Evolutionary conservation across 805 yeast genomes (phyloP).

Genomic region (Wickerhamomyces mucosus): DNA sequence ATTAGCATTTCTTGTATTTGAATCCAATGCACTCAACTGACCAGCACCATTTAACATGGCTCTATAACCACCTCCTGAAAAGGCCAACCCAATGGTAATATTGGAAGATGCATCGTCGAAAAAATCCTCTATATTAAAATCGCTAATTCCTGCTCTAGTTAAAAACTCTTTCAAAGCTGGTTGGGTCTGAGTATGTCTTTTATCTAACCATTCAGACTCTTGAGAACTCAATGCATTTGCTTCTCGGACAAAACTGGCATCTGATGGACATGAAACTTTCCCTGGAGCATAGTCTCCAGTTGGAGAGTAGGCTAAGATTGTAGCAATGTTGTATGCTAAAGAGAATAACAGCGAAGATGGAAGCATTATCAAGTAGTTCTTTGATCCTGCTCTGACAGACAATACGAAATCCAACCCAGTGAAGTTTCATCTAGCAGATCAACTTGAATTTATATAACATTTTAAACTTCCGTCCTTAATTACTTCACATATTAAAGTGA

Average conservation of each 20-base stretch:
- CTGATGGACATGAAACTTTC: conserved; percentile 45
- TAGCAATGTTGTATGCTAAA: neutral
- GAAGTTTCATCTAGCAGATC: too few species aligned
- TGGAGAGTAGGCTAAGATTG: conserved; percentile 39
- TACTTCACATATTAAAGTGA: too few species aligned
- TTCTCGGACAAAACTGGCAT: conserved; percentile 27
- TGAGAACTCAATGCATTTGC: conserved; percentile 38
- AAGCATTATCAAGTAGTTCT: too few species aligned
- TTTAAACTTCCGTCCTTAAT: too few species aligned
- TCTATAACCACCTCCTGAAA: conserved; percentile 83
- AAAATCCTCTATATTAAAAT: conserved; percentile 32
- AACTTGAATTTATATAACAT: too few species aligned
- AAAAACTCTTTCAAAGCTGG: conserved; percentile 22
- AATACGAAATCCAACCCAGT: too few species aligned
- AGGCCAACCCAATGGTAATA: conserved; percentile 49
- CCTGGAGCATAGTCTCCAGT: conserved; percentile 52
- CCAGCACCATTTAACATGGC: conserved; percentile 88
- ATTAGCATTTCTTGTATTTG: conserved; percentile 47
- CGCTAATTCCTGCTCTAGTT: conserved; percentile 37
- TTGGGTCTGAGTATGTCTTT: conserved; percentile 23
- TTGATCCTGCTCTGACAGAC: too few species aligned
- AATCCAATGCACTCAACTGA: conserved; percentile 65
- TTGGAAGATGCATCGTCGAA: conserved; percentile 27
- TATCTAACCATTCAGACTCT: conserved; percentile 46
- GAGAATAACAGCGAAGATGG: too few species aligned